phyloP scores from a whole-genome alignment of 352 stramenopile species.

The Globisporangium acanthophoron region DNA sequence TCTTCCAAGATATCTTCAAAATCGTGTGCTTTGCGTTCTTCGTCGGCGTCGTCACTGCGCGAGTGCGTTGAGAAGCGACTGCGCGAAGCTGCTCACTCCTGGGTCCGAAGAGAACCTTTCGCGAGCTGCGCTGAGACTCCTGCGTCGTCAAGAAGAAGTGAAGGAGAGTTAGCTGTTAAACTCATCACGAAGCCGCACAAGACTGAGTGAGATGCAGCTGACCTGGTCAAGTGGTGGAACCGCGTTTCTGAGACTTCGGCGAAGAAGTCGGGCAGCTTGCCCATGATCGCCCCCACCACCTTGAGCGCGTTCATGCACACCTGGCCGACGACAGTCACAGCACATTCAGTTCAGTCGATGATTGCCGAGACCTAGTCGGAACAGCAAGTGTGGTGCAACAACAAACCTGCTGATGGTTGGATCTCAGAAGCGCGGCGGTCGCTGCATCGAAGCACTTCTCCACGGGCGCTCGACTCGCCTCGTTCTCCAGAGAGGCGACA shows the following conservation, averaged over 20 bases:
- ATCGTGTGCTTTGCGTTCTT: neutral
- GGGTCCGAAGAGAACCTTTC: slow-evolving; percentile 17
- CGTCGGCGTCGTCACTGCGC: neutral
- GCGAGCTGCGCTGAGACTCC: slow-evolving; percentile 29
- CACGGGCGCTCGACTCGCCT: neutral
- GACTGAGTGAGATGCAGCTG: neutral
- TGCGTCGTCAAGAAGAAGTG: slow-evolving; percentile 2
- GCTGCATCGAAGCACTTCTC: slow-evolving; percentile 3
- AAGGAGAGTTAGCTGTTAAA: neutral
- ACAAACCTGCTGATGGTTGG: neutral
- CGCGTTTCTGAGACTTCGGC: slow-evolving; percentile 15
- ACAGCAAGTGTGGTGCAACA: no score
- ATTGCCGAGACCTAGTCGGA: neutral
- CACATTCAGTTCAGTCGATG: neutral
- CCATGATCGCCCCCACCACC: slow-evolving; percentile 45
- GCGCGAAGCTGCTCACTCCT: slow-evolving; percentile 33
- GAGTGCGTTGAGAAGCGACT: slow-evolving; percentile 42
- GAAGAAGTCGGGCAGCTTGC: slow-evolving; percentile 41
- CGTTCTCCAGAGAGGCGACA: slow-evolving; percentile 3
- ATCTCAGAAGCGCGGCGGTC: neutral
- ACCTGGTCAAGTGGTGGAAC: slow-evolving; percentile 29
- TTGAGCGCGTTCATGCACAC: slow-evolving; percentile 56
- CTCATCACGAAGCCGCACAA: no score
- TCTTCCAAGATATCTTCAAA: neutral
- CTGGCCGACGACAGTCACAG: slow-evolving; percentile 3